These are phyloP conservation scores for Sugiyamaella castrensis DNA, from an alignment of 1,139 yeast species.

Conservation along the genomic window DNA sequence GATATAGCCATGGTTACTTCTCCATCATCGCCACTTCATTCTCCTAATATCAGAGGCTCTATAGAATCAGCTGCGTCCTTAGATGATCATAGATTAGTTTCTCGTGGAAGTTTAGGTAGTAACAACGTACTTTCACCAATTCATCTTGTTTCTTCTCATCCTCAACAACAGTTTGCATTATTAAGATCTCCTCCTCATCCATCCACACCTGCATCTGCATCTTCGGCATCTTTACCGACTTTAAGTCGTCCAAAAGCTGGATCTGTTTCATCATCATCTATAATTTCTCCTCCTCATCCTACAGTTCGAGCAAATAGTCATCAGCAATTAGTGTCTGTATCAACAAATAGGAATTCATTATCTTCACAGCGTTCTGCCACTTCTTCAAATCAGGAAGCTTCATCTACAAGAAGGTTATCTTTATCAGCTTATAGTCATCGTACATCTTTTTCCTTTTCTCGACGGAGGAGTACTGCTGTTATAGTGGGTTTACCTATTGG, in stretches of 20 bases:
- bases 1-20: neutral
- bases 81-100: slow-evolving; percentile 2
- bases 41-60: slow-evolving; percentile 7
- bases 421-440: slow-evolving; percentile 21
- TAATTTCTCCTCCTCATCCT: slow-evolving; percentile 13
- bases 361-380: slow-evolving; percentile 18
- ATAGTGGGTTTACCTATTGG: slow-evolving; percentile 5
- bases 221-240: slow-evolving; percentile 8
- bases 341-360: slow-evolving; percentile 16
- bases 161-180: slow-evolving; percentile 10
- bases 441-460: slow-evolving; percentile 28
- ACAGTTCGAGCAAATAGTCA: slow-evolving; percentile 11
- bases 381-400: slow-evolving; percentile 13
- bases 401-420: slow-evolving; percentile 15
- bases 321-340: slow-evolving; percentile 5
- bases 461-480: slow-evolving; percentile 24
- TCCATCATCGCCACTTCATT: slow-evolving; percentile 1
- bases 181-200: slow-evolving; percentile 8
- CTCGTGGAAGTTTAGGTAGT: slow-evolving; percentile 8
- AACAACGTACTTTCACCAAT: slow-evolving; percentile 3
- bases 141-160: slow-evolving; percentile 1
- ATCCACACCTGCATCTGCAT: slow-evolving; percentile 4
- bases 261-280: neutral
- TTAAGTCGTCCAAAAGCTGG: slow-evolving; percentile 5
- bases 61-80: slow-evolving; percentile 7